Base-by-base conservation (phyloP, 352 stramenopile genomes). In the Pythium vanterpoolii region DNA sequence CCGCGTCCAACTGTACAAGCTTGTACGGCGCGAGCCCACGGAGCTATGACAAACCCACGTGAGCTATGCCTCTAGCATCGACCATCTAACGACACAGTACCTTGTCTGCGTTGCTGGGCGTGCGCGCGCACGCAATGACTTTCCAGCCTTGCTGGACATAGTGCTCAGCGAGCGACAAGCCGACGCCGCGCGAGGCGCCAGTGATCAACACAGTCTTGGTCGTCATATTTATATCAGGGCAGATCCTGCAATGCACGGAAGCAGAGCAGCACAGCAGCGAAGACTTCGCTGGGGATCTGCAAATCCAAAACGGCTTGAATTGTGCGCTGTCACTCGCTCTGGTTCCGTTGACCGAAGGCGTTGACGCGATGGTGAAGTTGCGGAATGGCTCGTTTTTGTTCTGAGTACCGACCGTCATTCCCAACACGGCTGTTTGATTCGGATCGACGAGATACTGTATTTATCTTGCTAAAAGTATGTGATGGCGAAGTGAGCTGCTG, bases 1-100 rank as follows among this genome's bases (percentile, higher is more conserved):
- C 67, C 16, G 57, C 65, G 42, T 89, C 76, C 4, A 86, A 55
- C 21, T 57, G 46, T 31, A 84, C 58, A 18, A 89, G 38, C 50
- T 79, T 77, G 50, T 73, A 68, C 30, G 70, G 68, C 1, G 58
- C 26, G 23, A 84, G 30, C 19, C 16, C 45, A 14, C 30, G 30
- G 27, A 52, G 45, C 45, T 52, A 11, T 8, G 18, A 40, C n/a
- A 24, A 3, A 7, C 10, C 18, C 34, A n/a, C 34, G 34, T 42
- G 13, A 42, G 34, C 6, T 42, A 42, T 13, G 10, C 34, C 34
- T 42, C 34, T 42, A 9, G 8, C 34, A 19, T 16, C 10, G 13
- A 21, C 34, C 5, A 42, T 5, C 11, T 34, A 14, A n/a, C 31
- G 31, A 18, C 19, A 16, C 34, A 9, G 34, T 42, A 42, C 34